phyloP scores from a whole-genome alignment of 371 early-diverging fungal species.

The Thermomucor indicae-seudaticae region DNA sequence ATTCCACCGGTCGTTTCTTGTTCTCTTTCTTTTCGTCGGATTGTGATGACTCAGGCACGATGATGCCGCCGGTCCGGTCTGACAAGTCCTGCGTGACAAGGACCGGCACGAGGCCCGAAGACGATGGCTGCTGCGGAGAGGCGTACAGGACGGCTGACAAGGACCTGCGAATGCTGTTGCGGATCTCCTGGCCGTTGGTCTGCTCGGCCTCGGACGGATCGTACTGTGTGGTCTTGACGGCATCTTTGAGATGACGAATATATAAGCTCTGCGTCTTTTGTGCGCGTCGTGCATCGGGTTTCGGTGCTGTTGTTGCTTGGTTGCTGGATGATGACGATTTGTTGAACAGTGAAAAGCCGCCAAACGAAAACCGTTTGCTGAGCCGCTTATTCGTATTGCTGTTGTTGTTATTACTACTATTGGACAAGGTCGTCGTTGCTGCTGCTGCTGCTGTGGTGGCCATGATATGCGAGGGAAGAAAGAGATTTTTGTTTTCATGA shows the following conservation, averaged over 20 bases:
- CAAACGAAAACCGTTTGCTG: conserved; percentile 36
- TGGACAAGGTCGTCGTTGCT: too few relatives aligned
- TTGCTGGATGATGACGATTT: too few relatives aligned
- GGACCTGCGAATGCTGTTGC: conserved; percentile 30
- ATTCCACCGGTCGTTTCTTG: conserved; percentile 21
- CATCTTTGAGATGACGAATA: conserved; percentile 13
- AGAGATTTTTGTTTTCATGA: too few relatives aligned
- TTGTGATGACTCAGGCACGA: conserved; percentile 13
- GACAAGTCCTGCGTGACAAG: conserved; percentile 31
- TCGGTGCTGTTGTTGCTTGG: conserved; percentile 1
- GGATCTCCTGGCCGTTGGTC: conserved; percentile 24
- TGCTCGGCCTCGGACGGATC: conserved; percentile 28
- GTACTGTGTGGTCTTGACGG: conserved; percentile 8
- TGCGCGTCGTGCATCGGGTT: conserved; percentile 9
- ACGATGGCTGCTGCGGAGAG: conserved; percentile 19
- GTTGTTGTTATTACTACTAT: not conserved
- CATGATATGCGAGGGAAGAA: too few relatives aligned
- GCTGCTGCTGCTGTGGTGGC: too few relatives aligned
- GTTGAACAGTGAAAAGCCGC: conserved; percentile 18
- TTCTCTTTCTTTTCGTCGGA: not conserved
- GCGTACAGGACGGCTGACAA: conserved; percentile 37
- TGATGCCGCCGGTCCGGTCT: conserved; percentile 27
- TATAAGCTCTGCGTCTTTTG: conserved; percentile 36
- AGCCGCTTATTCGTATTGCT: not conserved
- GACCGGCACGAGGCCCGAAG: conserved; percentile 25